Evolutionary conservation across 208 protist species (phyloP).

Genomic region (Leptomonas pyrrhocoris): DNA sequence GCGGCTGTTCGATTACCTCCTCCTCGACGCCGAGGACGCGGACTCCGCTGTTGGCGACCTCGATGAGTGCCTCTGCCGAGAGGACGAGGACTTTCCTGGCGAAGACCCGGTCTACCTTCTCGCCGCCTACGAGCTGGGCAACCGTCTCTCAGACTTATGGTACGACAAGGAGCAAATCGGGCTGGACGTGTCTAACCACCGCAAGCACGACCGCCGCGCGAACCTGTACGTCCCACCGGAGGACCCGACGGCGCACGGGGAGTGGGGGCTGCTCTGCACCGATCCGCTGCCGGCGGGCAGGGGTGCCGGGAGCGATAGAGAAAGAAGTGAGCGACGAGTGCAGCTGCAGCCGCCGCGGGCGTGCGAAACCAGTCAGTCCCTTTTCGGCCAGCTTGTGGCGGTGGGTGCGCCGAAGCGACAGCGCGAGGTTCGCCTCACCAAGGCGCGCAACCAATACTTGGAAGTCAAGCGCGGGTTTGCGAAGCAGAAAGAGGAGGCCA

Average conservation of each 20-base stretch:
- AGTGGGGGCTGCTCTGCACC: conserved; percentile 31
- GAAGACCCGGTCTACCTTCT: conserved; percentile 28
- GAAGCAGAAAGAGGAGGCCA: not conserved
- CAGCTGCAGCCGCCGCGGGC: conserved; percentile 13
- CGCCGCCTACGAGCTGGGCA: conserved; percentile 44
- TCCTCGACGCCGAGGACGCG: conserved; percentile 21
- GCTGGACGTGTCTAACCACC: conserved; percentile 23
- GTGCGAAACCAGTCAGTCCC: not conserved
- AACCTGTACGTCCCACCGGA: conserved; percentile 24
- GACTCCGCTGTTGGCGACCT: conserved; percentile 17
- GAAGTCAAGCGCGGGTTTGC: not conserved
- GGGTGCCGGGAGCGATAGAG: not conserved
- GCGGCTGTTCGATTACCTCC: conserved; percentile 27
- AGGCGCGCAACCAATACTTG: not conserved
- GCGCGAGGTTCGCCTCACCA: conserved; percentile 7
- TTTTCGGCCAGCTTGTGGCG: not conserved
- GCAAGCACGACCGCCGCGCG: conserved; percentile 18
- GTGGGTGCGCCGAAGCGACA: conserved; percentile 1
- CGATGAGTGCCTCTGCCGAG: conserved; percentile 1
- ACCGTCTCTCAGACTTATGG: conserved; percentile 57
- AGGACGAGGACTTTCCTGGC: not conserved
- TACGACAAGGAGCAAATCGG: conserved; percentile 27
- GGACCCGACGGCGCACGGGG: conserved; percentile 12
- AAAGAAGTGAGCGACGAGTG: not conserved
- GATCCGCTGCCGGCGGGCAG: conserved; percentile 8